Evolutionary conservation across 139 green algal genomes (phyloP).

Genomic region (Auxenochlorella pyrenoidosa): DNA sequence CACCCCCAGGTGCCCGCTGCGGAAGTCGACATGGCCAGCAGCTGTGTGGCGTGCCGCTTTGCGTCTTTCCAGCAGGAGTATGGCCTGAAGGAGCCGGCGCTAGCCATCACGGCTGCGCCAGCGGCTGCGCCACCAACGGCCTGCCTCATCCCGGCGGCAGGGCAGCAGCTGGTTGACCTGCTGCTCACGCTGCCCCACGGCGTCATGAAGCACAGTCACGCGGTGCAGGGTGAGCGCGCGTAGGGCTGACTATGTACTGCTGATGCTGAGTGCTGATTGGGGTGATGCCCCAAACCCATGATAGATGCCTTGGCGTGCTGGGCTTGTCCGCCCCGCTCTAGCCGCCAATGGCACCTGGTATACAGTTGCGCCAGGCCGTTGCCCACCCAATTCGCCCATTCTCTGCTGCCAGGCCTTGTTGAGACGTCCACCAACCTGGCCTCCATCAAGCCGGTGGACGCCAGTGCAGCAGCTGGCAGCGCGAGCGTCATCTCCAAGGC

Average conservation of each 20-base stretch:
- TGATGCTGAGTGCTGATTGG: too few species aligned
- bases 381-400: too few species aligned
- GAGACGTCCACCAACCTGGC: slow-evolving; percentile 86
- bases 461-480: neutral
- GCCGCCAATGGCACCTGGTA: too few species aligned
- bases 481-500: neutral
- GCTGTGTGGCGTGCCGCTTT: slow-evolving; percentile 11
- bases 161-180: slow-evolving; percentile 55
- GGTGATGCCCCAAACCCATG: too few species aligned
- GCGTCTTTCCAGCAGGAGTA: slow-evolving; percentile 63
- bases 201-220: slow-evolving; percentile 67
- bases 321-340: too few species aligned
- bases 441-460: slow-evolving; percentile 38
- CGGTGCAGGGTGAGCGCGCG: slow-evolving; percentile 60
- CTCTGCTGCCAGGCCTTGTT: slow-evolving; percentile 57
- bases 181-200: slow-evolving; percentile 74
- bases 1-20: slow-evolving; percentile 44
- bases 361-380: too few species aligned
- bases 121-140: neutral
- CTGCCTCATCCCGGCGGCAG: slow-evolving; percentile 33
- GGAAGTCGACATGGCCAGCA: neutral
- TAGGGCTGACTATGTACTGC: neutral
- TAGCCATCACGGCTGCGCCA: slow-evolving; percentile 29
- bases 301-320: too few species aligned
- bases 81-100: slow-evolving; percentile 51